These are phyloP conservation scores for Oidium heveae DNA, from an alignment of 2,329 filamentous ascomycete genomes.

Conservation along the genomic window DNA sequence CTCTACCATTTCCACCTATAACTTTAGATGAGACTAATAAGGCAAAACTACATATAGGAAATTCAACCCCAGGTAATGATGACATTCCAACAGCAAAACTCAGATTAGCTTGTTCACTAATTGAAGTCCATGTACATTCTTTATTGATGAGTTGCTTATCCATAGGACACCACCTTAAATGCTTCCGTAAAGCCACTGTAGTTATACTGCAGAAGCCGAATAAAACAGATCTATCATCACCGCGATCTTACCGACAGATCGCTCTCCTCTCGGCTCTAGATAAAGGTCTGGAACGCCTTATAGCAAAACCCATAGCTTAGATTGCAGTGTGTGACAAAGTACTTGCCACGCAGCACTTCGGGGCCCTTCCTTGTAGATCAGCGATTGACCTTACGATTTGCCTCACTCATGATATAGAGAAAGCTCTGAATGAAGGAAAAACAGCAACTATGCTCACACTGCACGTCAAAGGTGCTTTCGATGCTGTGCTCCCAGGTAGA, in stretches of 20 bases:
- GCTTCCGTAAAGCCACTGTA: background rate
- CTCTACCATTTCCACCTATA: background rate
- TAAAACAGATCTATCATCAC: background rate
- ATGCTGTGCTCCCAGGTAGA: background rate
- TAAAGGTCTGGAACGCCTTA: background rate
- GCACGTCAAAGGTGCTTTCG: background rate
- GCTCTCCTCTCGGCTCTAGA: background rate
- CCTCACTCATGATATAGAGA: background rate
- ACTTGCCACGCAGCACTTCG: background rate
- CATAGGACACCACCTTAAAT: background rate
- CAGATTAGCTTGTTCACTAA: background rate
- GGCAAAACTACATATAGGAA: background rate
- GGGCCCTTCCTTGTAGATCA: background rate
- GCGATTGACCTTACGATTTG: background rate
- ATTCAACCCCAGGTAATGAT: background rate
- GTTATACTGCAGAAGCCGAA: background rate
- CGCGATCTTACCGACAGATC: background rate
- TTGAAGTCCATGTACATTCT: background rate
- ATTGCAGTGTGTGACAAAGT: background rate
- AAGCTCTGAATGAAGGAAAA: background rate
- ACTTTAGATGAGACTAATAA: background rate
- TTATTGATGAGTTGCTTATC: background rate
- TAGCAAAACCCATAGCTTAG: background rate
- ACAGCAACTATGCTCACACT: background rate
- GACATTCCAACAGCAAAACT: background rate